Evolutionary conservation across 148 eudicot species (phyloP).

Genomic region (Cornus kousa): DNA sequence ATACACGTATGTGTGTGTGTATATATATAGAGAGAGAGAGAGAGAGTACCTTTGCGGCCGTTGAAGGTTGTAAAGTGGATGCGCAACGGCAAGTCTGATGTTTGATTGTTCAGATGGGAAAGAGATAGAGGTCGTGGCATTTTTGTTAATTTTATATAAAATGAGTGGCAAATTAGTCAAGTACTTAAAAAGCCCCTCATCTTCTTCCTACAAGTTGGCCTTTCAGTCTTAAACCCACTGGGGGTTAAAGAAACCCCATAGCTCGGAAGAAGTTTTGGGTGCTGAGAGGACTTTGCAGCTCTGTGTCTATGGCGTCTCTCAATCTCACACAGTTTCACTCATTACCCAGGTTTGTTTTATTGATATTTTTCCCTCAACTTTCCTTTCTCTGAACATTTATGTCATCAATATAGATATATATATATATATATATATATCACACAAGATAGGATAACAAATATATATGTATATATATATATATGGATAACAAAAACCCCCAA

Average conservation of each 20-base stretch:
- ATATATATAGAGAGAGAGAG: too few relatives aligned
- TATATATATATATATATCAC: too few relatives aligned
- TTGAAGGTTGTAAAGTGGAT: neutral
- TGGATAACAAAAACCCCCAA: neutral
- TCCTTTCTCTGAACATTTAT: neutral
- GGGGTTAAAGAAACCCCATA: too few relatives aligned
- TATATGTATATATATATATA: too few relatives aligned
- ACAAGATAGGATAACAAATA: neutral
- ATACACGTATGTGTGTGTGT: too few relatives aligned
- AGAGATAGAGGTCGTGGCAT: neutral
- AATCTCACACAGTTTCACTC: conserved; percentile 38
- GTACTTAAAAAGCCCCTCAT: neutral
- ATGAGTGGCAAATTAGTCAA: neutral
- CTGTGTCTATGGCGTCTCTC: conserved; percentile 40
- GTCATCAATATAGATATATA: neutral
- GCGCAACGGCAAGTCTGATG: neutral
- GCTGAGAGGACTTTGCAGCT: conserved; percentile 8
- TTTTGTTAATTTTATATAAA: neutral
- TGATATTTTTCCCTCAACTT: neutral
- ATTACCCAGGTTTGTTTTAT: conserved; percentile 30
- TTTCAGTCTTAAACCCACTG: neutral
- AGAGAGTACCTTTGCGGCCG: neutral
- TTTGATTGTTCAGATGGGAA: neutral
- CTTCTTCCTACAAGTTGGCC: neutral
- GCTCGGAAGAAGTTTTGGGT: too few relatives aligned